Conservation (phyloP, 257 asterid genomes). For the Nicotiana tomentosiformis region DNA sequence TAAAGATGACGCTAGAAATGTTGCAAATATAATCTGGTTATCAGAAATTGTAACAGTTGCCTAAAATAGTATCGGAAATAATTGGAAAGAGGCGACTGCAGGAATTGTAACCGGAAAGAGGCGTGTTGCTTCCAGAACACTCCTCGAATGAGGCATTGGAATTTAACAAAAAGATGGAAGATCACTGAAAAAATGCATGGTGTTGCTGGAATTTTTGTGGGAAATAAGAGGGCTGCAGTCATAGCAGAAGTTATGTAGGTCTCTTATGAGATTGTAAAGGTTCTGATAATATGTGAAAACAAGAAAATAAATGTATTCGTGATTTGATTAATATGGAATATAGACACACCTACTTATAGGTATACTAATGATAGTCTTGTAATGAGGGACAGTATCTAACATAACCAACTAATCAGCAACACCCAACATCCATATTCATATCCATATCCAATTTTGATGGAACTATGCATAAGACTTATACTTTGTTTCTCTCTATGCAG, state of each 20-base stretch:
- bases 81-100: not conserved
- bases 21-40: not conserved
- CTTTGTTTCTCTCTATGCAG: constrained; percentile 35
- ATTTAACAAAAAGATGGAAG: not conserved
- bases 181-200: not conserved
- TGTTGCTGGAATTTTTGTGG: not conserved
- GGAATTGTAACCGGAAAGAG: not conserved
- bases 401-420: not conserved
- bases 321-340: not conserved
- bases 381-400: not conserved
- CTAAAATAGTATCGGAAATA: not conserved
- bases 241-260: not conserved
- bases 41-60: not conserved
- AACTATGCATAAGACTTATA: constrained; percentile 5
- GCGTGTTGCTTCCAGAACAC: not conserved
- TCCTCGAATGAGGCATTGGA: not conserved
- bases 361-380: not conserved
- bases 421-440: not conserved
- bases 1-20: not conserved
- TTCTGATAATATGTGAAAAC: not conserved
- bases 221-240: not conserved
- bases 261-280: not conserved
- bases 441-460: not conserved
- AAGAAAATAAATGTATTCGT: not conserved
- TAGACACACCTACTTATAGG: not conserved